Conservation (phyloP, 108 stramenopile species). For the Thalassiosira profunda region DNA sequence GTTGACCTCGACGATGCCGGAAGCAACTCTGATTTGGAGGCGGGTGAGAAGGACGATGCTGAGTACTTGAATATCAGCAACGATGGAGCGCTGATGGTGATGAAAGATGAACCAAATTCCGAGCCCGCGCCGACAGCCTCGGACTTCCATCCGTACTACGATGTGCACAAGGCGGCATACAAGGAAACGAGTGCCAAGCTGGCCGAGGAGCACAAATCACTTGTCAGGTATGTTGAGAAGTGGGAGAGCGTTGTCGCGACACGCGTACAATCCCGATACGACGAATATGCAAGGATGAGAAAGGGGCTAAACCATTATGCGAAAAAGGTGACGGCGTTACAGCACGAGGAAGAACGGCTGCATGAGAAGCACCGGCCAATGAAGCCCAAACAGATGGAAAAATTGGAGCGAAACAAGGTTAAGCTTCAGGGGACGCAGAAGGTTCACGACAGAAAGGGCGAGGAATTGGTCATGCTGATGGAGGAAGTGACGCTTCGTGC, state of each 20-base stretch:
- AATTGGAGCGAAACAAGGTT: conserved; percentile 43
- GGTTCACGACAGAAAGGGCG: conserved; percentile 39
- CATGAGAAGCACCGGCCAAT: conserved; percentile 30
- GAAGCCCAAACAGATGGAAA: conserved; percentile 39
- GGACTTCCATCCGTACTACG: conserved; percentile 21
- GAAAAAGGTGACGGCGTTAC: conserved; percentile 31
- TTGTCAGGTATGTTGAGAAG: conserved; percentile 40
- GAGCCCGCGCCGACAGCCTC: not conserved
- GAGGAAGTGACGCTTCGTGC: conserved; percentile 39
- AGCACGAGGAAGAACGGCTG: conserved; percentile 19
- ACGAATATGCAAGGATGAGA: conserved; percentile 34
- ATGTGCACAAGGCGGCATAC: conserved; percentile 37
- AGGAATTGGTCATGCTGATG: conserved; percentile 26
- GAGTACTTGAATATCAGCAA: conserved; percentile 4
- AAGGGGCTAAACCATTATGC: conserved; percentile 39
- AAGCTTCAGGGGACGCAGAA: conserved; percentile 37
- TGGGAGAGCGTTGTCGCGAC: conserved; percentile 36
- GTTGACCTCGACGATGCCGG: not conserved
- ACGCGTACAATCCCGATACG: conserved; percentile 24
- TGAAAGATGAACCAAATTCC: not conserved
- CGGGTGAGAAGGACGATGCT: not conserved
- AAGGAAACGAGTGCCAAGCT: conserved; percentile 23
- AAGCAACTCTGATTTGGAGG: not conserved
- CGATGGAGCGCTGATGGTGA: not conserved
- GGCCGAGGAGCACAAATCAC: conserved; percentile 15